These are phyloP conservation scores for Notholithocarpus densiflorus DNA, from an alignment of 306 rosid genomes.

Conservation along the genomic window DNA sequence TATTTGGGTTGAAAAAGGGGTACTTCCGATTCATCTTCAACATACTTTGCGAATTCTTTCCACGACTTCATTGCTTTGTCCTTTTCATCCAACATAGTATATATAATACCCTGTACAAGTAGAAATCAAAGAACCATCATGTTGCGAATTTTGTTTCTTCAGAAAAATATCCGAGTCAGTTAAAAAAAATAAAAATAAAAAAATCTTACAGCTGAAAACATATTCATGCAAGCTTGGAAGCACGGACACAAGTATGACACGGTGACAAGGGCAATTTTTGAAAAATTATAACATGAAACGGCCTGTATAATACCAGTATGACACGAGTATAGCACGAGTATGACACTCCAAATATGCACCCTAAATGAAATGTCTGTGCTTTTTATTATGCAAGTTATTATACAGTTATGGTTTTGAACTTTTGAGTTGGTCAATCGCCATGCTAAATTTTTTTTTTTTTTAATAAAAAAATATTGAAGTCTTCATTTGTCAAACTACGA, in stretches of 20 bases:
- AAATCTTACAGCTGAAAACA: too few species aligned
- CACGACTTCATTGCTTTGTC: neutral
- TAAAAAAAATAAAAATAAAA: neutral
- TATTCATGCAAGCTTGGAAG: too few species aligned
- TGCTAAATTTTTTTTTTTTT: too few species aligned
- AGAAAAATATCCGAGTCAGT: too few species aligned
- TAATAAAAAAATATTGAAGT: neutral
- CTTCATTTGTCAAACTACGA: neutral
- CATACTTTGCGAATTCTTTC: neutral
- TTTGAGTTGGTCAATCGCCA: neutral
- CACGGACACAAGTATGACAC: fast-evolving
- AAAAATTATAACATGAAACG: too few species aligned
- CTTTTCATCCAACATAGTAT: neutral
- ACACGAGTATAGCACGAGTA: fast-evolving
- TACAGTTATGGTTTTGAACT: too few species aligned
- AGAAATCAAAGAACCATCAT: neutral
- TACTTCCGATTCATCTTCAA: neutral
- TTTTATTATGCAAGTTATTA: too few species aligned
- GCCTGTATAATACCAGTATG: fast-evolving
- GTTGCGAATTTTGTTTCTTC: neutral
- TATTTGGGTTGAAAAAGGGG: neutral
- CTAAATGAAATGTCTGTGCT: fast-evolving
- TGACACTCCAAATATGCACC: too few species aligned
- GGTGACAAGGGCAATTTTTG: fast-evolving
- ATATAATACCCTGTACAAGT: slow-evolving; percentile 20